These are phyloP conservation scores for Phytophthora cactorum DNA, from an alignment of 352 stramenopile species.

Conservation along the genomic window DNA sequence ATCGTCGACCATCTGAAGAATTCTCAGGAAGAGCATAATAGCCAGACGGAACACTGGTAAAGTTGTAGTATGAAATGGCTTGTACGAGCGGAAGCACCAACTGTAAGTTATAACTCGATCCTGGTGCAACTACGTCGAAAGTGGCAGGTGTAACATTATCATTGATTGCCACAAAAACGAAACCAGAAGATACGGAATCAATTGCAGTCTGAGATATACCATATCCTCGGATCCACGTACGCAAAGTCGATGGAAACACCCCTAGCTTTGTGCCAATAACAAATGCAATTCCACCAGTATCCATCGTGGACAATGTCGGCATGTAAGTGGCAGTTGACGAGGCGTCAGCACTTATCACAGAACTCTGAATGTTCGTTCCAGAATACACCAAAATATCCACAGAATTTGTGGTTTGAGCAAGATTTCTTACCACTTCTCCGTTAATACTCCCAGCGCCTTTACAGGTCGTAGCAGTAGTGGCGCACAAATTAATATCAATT, in stretches of 20 bases:
- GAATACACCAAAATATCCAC: slow-evolving; percentile 35
- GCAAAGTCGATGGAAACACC: slow-evolving; percentile 15
- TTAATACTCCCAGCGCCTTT: slow-evolving; percentile 14
- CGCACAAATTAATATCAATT: slow-evolving; percentile 43
- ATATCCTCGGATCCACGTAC: slow-evolving; percentile 19
- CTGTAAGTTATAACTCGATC: slow-evolving; percentile 17
- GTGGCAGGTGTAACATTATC: slow-evolving; percentile 24
- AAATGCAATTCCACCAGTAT: slow-evolving; percentile 15
- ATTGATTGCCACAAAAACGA: slow-evolving; percentile 37
- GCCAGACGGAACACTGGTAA: slow-evolving; percentile 41
- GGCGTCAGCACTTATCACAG: slow-evolving; percentile 7
- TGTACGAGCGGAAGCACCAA: slow-evolving; percentile 38
- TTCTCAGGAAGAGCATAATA: slow-evolving; percentile 61
- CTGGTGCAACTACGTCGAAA: slow-evolving; percentile 20
- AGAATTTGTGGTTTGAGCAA: slow-evolving; percentile 16
- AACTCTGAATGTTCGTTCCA: slow-evolving; percentile 1
- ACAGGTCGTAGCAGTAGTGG: slow-evolving; percentile 20
- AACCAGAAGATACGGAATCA: slow-evolving; percentile 25
- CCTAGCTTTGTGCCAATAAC: slow-evolving; percentile 19
- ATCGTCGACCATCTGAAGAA: slow-evolving; percentile 29
- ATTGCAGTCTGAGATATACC: slow-evolving; percentile 21
- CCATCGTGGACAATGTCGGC: slow-evolving; percentile 11
- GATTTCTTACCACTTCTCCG: slow-evolving; percentile 16
- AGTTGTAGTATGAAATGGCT: slow-evolving; percentile 35
- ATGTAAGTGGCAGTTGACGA: slow-evolving; percentile 22